These are phyloP conservation scores for Camelina sativa DNA, from an alignment of 345 rosid genomes.

Conservation along the genomic window DNA sequence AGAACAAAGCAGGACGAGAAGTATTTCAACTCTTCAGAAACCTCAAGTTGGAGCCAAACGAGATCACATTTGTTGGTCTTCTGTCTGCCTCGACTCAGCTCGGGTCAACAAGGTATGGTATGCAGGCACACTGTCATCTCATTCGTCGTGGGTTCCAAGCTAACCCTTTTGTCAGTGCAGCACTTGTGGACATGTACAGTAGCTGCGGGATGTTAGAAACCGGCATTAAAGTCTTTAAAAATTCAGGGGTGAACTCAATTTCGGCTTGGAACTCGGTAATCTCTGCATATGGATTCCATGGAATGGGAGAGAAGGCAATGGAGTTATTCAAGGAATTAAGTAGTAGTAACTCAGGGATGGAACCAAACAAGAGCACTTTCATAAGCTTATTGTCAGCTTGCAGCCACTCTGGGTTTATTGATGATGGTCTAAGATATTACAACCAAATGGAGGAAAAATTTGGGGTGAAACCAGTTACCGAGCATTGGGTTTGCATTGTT, in stretches of 20 bases:
- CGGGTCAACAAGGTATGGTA: slow-evolving; percentile 54
- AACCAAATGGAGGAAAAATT: slow-evolving; percentile 49
- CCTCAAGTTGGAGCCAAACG: slow-evolving; percentile 55
- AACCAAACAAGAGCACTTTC: slow-evolving; percentile 57
- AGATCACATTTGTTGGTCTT: slow-evolving; percentile 59
- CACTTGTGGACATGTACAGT: slow-evolving; percentile 64
- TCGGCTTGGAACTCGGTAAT: slow-evolving; percentile 61
- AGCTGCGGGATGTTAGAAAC: slow-evolving; percentile 56
- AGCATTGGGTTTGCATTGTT: slow-evolving; percentile 56
- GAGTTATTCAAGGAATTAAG: slow-evolving; percentile 53
- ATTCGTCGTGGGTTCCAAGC: slow-evolving; percentile 49
- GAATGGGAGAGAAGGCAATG: slow-evolving; percentile 57
- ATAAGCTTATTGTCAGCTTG: slow-evolving; percentile 61
- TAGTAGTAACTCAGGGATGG: slow-evolving; percentile 29
- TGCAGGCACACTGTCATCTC: slow-evolving; percentile 56
- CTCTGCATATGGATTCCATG: slow-evolving; percentile 58
- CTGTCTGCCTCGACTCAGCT: slow-evolving; percentile 64
- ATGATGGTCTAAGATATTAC: slow-evolving; percentile 54
- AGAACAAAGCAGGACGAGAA: slow-evolving; percentile 57
- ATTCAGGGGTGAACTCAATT: slow-evolving; percentile 42
- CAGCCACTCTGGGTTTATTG: slow-evolving; percentile 57
- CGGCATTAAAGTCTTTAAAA: slow-evolving; percentile 48
- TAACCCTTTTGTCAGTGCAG: slow-evolving; percentile 54
- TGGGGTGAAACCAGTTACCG: slow-evolving; percentile 51
- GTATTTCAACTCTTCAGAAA: slow-evolving; percentile 56